phyloP scores from a whole-genome alignment of 371 early-diverging fungal species.

The Mucor mucedo region DNA sequence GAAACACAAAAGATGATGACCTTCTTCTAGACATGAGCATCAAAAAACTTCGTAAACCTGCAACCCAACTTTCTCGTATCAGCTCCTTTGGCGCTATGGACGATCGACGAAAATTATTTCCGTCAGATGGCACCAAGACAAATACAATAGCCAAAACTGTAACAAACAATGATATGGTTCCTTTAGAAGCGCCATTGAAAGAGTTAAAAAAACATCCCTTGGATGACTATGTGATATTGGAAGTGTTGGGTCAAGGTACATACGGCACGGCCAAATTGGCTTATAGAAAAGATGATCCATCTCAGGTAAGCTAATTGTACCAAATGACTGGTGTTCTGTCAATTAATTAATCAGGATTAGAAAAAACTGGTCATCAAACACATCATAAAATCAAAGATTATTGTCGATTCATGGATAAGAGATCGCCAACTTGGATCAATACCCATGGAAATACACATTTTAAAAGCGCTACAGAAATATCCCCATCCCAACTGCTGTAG shows the following conservation, averaged over 20 bases:
- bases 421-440: constrained; percentile 65
- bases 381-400: constrained; percentile 67
- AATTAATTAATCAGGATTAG: not conserved
- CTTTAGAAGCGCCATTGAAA: constrained; percentile 14
- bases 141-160: not conserved
- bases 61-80: constrained; percentile 9
- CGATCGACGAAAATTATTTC: constrained; percentile 13
- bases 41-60: not conserved
- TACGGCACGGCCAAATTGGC: constrained; percentile 70
- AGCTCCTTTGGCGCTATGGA: constrained; percentile 29
- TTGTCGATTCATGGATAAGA: constrained; percentile 71
- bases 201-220: constrained; percentile 24
- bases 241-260: constrained; percentile 69
- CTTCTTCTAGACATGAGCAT: not conserved
- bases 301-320: constrained; percentile 36
- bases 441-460: constrained; percentile 73
- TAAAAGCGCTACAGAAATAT: constrained; percentile 57
- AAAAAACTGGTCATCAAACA: constrained; percentile 68
- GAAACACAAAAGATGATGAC: not conserved
- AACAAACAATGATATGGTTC: not conserved
- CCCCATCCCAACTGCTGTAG: constrained; percentile 66
- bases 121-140: not conserved
- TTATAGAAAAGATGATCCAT: constrained; percentile 50
- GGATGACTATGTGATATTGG: constrained; percentile 62
- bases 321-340: too few species aligned